Conservation (phyloP, 179 eudicot genomes). For the Heliamphora pulchella region DNA sequence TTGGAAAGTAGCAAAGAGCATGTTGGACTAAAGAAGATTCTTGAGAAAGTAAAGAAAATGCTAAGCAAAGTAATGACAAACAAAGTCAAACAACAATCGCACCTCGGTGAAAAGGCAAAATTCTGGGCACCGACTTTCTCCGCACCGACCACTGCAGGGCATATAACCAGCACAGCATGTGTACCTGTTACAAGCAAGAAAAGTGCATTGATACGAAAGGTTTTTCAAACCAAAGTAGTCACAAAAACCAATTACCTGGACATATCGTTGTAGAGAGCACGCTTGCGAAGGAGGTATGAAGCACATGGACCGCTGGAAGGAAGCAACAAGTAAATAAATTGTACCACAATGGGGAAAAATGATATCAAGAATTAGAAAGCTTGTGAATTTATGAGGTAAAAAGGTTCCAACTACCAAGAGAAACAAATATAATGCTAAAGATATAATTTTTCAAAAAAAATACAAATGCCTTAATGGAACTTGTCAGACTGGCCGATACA, state of each 20-base stretch:
- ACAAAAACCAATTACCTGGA: constrained; percentile 52
- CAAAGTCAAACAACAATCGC: background rate
- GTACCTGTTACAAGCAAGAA: constrained; percentile 42
- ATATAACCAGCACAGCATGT: constrained; percentile 91
- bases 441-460: background rate
- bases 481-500: too few relatives aligned
- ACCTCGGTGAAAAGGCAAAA: constrained; percentile 95
- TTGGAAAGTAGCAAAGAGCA: background rate
- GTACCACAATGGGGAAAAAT: background rate
- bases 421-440: background rate
- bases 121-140: constrained; percentile 89
- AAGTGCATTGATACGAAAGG: constrained; percentile 8
- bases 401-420: background rate
- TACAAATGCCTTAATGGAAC: background rate
- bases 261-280: constrained; percentile 96
- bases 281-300: constrained; percentile 86
- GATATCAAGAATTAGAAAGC: background rate
- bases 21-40: background rate
- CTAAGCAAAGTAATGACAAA: background rate
- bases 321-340: constrained; percentile 6
- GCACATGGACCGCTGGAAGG: constrained; percentile 74
- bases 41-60: background rate
- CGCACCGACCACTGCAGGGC: constrained; percentile 99
- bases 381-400: background rate
- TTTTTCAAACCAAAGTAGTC: background rate